Percentiles rank a stretch among this genome's conserved stretches.
These are phyloP conservation scores for Colletotrichum cereale DNA, from an alignment of 2,329 filamentous ascomycete genomes.

Conservation along the genomic window DNA sequence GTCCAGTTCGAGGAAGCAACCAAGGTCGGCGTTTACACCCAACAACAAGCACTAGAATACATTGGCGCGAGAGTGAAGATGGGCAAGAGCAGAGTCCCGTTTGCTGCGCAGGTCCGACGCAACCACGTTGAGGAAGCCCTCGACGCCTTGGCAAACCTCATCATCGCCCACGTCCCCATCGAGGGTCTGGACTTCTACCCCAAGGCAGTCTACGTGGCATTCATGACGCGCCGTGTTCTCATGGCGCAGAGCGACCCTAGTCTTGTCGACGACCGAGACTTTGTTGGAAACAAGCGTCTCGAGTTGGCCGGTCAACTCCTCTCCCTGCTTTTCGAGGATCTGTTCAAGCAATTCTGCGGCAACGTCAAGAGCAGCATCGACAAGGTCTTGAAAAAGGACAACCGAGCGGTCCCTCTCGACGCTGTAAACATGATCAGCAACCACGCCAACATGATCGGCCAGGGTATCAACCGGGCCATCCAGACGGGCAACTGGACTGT, in stretches of 20 bases:
- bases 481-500: constrained; percentile 98
- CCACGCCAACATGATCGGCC: constrained; percentile 87
- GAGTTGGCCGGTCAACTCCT: constrained; percentile 95
- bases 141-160: constrained; percentile 90
- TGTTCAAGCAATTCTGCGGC: constrained; percentile 95
- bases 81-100: constrained; percentile 72
- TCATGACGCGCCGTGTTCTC: constrained; percentile 96
- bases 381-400: constrained; percentile 94
- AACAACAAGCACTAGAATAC: constrained; percentile 95
- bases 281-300: constrained; percentile 96
- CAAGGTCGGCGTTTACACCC: constrained; percentile 87
- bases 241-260: constrained; percentile 93
- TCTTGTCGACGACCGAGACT: constrained; percentile 95
- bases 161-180: constrained; percentile 95
- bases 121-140: constrained; percentile 93
- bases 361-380: constrained; percentile 95
- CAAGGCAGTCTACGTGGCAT: constrained; percentile 96
- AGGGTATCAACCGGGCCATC: constrained; percentile 95
- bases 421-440: constrained; percentile 86
- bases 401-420: constrained; percentile 89
- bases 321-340: constrained; percentile 93
- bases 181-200: constrained; percentile 93
- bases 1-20: constrained; percentile 95
- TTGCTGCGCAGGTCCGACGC: constrained; percentile 66
- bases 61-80: constrained; percentile 90